Base-by-base conservation (phyloP, 1,284 basidiomycete genomes). In the Earliella scabrosa region DNA sequence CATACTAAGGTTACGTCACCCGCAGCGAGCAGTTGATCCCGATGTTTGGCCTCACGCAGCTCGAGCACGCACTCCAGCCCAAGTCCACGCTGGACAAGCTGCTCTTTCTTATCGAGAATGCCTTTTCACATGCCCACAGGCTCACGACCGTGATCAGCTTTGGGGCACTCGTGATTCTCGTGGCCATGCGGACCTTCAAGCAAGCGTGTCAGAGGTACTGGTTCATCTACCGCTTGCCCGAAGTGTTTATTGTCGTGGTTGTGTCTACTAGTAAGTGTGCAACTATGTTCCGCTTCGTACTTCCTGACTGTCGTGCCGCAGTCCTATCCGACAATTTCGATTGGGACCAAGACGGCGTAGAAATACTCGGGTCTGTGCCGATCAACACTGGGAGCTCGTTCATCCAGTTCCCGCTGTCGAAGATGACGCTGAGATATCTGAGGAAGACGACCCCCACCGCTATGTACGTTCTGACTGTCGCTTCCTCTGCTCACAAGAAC, bases 301-400 rank as follows among this genome's bases (percentile, higher is more conserved):
- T 8, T n/a, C 27, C 32, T 11, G 56, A 21, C 50, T 31, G 43
- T 44, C 27, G 46, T 36, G 43, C 40, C 39, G 9, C 59, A 95
- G 92, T 88, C 39, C 66, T 97, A 29, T 90, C 83, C n/a, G 76
- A 81, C 23, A 61, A 86, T 59, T 83, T 93, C 55, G 69, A 77
- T 36, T 97, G 94, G 93, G 88, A 93, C 59, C 60, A 82, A 54
- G 73, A 83, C 2, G 95, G 93, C 1, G 86, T 98, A 2, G 86
- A 84, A 36, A 90, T 97, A 54, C 79, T 98, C 2, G 95, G 95
- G 24, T 73, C 82, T 13, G 86, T 95, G 26, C 79, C 86, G 14
- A 78, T 90, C 55, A 82, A 80, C 20, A 82, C 81, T 0, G 83
- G 81, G 13, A 71, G 75, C 8, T 81, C 85, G 40, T 82, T 90